Evolutionary conservation across 345 rosid genomes (phyloP).

Genomic region (Fremontodendron californicum): DNA sequence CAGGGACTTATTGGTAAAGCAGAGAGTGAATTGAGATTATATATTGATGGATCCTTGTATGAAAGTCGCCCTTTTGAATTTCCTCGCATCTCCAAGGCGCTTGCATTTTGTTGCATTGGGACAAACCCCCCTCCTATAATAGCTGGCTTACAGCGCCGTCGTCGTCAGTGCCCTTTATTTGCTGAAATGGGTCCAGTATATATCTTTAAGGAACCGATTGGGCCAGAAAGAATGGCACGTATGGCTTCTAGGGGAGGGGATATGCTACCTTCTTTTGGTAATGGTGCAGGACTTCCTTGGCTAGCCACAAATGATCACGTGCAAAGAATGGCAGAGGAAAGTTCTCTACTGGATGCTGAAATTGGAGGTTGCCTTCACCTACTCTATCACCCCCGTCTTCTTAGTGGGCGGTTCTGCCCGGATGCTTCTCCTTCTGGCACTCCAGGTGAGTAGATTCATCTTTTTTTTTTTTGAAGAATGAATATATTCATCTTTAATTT

Average conservation of each 20-base stretch:
- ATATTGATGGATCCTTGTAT: constrained; percentile 88
- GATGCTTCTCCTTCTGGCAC: constrained; percentile 95
- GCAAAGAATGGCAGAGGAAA: constrained; percentile 64
- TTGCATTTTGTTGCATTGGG: constrained; percentile 94
- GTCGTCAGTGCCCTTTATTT: constrained; percentile 93
- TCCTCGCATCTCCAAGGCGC: constrained; percentile 90
- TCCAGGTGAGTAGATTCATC: constrained; percentile 52
- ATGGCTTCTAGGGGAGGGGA: constrained; percentile 96
- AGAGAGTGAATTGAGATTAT: constrained; percentile 86
- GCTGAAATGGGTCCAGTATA: constrained; percentile 98
- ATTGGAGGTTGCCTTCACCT: constrained; percentile 81
- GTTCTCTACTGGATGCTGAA: constrained; percentile 81
- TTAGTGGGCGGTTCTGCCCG: constrained; percentile 93
- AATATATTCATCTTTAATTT: background rate
- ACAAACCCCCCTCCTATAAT: constrained; percentile 96
- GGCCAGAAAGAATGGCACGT: constrained; percentile 87
- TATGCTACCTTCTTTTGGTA: constrained; percentile 81
- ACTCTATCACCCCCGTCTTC: constrained; percentile 84
- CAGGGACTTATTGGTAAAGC: constrained; percentile 87
- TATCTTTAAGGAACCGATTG: constrained; percentile 92
- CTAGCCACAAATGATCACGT: constrained; percentile 66
- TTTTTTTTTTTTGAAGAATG: background rate
- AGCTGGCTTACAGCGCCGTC: constrained; percentile 95
- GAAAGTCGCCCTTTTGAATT: constrained; percentile 92
- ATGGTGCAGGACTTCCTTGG: constrained; percentile 97